Percentiles rank a stretch among this genome's conserved stretches.
These are phyloP conservation scores for Gynandropsis gynandra DNA, from an alignment of 345 rosid species.

Conservation along the genomic window DNA sequence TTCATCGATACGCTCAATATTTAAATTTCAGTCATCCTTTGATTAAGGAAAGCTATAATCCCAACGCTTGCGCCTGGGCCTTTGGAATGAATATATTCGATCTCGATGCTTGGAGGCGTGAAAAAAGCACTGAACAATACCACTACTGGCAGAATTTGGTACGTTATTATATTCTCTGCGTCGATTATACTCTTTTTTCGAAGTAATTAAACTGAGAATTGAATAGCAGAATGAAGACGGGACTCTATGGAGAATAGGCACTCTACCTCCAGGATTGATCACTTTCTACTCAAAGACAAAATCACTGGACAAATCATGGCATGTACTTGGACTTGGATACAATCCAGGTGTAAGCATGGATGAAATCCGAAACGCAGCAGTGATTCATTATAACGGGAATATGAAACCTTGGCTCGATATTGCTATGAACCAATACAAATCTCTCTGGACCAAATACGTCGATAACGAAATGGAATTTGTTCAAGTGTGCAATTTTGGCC, in stretches of 20 bases:
- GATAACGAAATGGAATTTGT: conserved; percentile 74
- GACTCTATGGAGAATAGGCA: conserved; percentile 62
- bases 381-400: conserved; percentile 88
- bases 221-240: conserved; percentile 60
- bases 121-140: conserved; percentile 46
- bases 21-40: conserved; percentile 67
- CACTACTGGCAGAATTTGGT: conserved; percentile 72
- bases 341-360: conserved; percentile 85
- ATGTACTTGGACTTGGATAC: conserved; percentile 86
- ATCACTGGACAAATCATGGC: conserved; percentile 89
- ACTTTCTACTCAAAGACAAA: conserved; percentile 79
- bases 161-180: conserved; percentile 1
- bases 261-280: conserved; percentile 79
- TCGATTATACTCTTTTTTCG: background rate
- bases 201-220: background rate
- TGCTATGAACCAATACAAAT: conserved; percentile 83
- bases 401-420: conserved; percentile 98
- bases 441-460: conserved; percentile 81
- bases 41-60: conserved; percentile 60
- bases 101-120: conserved; percentile 83
- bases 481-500: conserved; percentile 82
- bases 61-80: conserved; percentile 91
- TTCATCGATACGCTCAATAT: conserved; percentile 72
- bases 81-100: conserved; percentile 89
- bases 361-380: conserved; percentile 73